Percentiles rank a stretch among this genome's conserved stretches.
Evolutionary conservation across 805 yeast species (phyloP).

Genomic region (Barnettozyma salicaria): DNA sequence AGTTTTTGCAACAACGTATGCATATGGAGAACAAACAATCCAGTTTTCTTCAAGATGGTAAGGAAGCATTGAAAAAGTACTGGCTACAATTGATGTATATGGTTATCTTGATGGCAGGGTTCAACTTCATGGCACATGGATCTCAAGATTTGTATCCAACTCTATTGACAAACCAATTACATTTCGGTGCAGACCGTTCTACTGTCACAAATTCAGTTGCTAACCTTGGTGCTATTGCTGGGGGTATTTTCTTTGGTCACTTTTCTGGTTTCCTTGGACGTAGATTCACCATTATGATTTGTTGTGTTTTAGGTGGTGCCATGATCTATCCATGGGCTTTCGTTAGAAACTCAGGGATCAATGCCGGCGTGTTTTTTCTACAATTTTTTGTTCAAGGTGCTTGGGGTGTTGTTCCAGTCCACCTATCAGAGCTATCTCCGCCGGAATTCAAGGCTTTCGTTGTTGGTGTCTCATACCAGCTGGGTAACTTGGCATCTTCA

Average conservation of each 20-base stretch:
- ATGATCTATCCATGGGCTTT: constrained; percentile 61
- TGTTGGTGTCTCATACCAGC: constrained; percentile 58
- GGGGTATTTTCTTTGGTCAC: constrained; percentile 53
- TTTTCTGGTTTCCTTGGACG: constrained; percentile 50
- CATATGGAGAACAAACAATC: constrained; percentile 29
- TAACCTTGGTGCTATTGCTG: constrained; percentile 51
- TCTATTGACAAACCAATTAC: constrained; percentile 41
- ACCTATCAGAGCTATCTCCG: constrained; percentile 55
- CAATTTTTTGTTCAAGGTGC: constrained; percentile 65
- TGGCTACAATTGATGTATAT: constrained; percentile 56
- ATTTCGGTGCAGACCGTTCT: constrained; percentile 36
- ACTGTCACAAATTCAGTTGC: constrained; percentile 54
- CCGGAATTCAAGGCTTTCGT: constrained; percentile 58
- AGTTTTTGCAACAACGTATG: constrained; percentile 38
- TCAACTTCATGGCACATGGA: constrained; percentile 58
- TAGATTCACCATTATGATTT: constrained; percentile 44
- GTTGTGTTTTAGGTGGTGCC: constrained; percentile 53
- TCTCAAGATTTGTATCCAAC: constrained; percentile 61
- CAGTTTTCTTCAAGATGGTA: constrained; percentile 30
- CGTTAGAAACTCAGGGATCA: constrained; percentile 40
- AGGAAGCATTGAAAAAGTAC: constrained; percentile 36
- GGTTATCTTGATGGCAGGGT: constrained; percentile 56
- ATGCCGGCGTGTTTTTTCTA: constrained; percentile 55
- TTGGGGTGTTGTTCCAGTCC: constrained; percentile 63
- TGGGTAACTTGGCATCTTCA: constrained; percentile 62